Evolutionary conservation across 257 asterid species (phyloP).

Genomic region (Solanum pinnatisectum): DNA sequence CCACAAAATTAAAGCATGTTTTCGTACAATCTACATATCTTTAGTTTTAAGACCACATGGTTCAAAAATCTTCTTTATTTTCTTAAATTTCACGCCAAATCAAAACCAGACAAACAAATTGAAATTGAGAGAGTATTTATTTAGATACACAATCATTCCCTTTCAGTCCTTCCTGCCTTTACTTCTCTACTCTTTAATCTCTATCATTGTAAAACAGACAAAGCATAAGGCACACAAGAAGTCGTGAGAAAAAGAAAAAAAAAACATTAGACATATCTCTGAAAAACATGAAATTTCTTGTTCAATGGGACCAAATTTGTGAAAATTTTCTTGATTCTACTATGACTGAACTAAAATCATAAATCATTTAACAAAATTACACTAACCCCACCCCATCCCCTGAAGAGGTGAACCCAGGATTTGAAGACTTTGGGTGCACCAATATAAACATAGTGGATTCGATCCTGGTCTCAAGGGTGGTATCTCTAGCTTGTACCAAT

Average conservation of each 20-base stretch:
- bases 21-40: not conserved
- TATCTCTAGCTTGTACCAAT: no score
- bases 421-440: no score
- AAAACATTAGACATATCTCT: not conserved
- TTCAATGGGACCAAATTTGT: not conserved
- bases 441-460: no score
- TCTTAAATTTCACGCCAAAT: not conserved
- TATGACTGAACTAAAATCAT: not conserved
- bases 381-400: not conserved
- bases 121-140: not conserved
- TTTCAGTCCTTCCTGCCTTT: not conserved
- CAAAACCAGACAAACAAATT: not conserved
- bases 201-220: not conserved
- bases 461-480: no score
- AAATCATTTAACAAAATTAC: not conserved
- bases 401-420: no score
- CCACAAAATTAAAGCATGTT: not conserved
- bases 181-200: not conserved
- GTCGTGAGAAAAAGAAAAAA: no score
- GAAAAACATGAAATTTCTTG: not conserved
- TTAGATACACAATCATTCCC: not conserved
- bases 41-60: not conserved
- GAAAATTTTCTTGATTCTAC: not conserved
- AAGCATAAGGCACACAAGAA: not conserved
- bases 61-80: not conserved